A percentile compares a stretch with the other conserved stretches of the same genome.
These are phyloP conservation scores for Musa troglodytarum DNA, from an alignment of 176 grass and related monocot genomes.

Conservation along the genomic window DNA sequence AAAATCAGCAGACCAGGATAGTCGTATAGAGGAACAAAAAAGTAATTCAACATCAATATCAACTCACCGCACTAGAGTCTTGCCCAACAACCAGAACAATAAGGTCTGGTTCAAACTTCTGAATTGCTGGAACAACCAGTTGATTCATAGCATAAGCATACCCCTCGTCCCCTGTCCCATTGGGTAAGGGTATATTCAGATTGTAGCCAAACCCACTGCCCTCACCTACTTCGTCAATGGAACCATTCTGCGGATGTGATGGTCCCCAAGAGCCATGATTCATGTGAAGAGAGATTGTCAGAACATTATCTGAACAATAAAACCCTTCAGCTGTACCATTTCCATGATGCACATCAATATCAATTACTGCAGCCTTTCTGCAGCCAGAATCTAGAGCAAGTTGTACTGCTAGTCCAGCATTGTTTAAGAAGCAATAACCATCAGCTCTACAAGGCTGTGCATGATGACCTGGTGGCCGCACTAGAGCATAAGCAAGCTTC, in stretches of 20 bases:
- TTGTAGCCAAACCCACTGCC: slow-evolving; percentile 72
- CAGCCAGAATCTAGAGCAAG: slow-evolving; percentile 59
- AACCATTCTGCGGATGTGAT: slow-evolving; percentile 61
- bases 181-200: slow-evolving; percentile 90
- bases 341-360: slow-evolving; percentile 83
- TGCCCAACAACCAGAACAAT: slow-evolving; percentile 71
- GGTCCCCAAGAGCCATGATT: slow-evolving; percentile 80
- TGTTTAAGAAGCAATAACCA: slow-evolving; percentile 91
- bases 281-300: slow-evolving; percentile 87
- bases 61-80: slow-evolving; percentile 84
- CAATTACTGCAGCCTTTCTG: slow-evolving; percentile 44
- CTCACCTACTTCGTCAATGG: slow-evolving; percentile 56
- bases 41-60: neutral
- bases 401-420: slow-evolving; percentile 62
- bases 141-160: slow-evolving; percentile 68
- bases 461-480: slow-evolving; percentile 81
- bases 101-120: slow-evolving; percentile 57
- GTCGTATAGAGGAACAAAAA: neutral
- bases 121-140: slow-evolving; percentile 59
- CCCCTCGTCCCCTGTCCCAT: slow-evolving; percentile 75
- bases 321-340: slow-evolving; percentile 87
- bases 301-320: slow-evolving; percentile 42
- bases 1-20: neutral
- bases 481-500: slow-evolving; percentile 61
- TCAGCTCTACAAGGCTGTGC: slow-evolving; percentile 61